Evolutionary conservation across 176 grass and related monocot genomes (phyloP), one percentile per base, ranked within the genome.

Genomic region (Luzula sylvatica): DNA sequence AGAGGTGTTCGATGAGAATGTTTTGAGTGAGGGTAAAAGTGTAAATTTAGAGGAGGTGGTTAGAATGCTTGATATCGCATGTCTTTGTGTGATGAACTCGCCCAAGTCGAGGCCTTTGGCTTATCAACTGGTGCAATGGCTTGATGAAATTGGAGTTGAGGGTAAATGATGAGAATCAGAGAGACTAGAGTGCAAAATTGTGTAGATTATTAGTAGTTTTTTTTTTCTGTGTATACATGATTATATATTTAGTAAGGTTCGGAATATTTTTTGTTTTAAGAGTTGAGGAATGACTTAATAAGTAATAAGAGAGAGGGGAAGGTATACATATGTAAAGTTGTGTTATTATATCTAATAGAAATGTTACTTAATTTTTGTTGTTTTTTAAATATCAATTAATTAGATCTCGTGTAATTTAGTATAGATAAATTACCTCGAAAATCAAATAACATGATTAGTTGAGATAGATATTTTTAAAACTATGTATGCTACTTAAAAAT

Each of bases 41-140:
- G 68, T 69, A 23, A 69, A 58, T 7, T 54, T 71, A 16, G 46
- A 50, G 0, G 66, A 86, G 72, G 19, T 84, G 30, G 14, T 58
- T 38, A 86, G 68, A 51, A 42, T 96, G 46, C 85, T 96, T 13
- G 81, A 90, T 46, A 79, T 96, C 22, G 92, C 92, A 7, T 86
- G 85, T 58, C 74, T 82, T 20, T 96, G 92, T 48, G 81, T 96
- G 1, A 67, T 56, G 3, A n/a, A 77, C 5, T 77, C 81, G 46
- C 81, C 92, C 0, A 96, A 76, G 64, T 63, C 71, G 8, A 89
- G 92, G 51, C 92, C 92, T 27, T 74, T 66, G n/a, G 68, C 81
- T 0, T 66, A 77, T 52, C 92, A 96, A 52, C 58, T 96, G 20
- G 74, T 90, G 1, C 8, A 53, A 43, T 89, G 84, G 84, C 92